phyloP scores from a whole-genome alignment of 306 rosid species.

The Canavalia ensiformis region DNA sequence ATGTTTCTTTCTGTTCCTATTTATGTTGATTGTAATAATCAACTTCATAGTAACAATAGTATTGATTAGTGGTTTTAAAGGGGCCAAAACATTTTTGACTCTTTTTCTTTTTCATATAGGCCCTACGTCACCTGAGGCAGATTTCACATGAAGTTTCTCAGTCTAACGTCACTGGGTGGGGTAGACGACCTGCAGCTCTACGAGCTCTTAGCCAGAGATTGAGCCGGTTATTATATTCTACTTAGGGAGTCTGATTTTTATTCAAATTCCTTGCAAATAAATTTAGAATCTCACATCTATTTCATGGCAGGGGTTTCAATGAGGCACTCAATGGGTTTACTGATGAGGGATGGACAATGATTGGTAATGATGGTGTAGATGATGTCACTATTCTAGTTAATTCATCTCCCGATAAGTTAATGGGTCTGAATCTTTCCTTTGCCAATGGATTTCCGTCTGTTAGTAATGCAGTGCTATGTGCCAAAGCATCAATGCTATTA shows the following conservation, averaged over 20 bases:
- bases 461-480: constrained; percentile 93
- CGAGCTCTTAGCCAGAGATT: constrained; percentile 92
- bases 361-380: constrained; percentile 93
- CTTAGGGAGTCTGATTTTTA: constrained; percentile 5
- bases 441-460: constrained; percentile 85
- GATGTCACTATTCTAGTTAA: constrained; percentile 90
- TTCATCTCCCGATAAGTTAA: constrained; percentile 90
- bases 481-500: constrained; percentile 96
- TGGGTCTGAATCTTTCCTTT: constrained; percentile 92
- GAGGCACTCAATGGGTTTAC: constrained; percentile 97
- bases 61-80: constrained; percentile 8
- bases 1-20: constrained; percentile 29
- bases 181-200: constrained; percentile 94
- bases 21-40: constrained; percentile 8
- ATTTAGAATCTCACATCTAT: constrained; percentile 48
- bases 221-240: constrained; percentile 69
- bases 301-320: constrained; percentile 83
- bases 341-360: constrained; percentile 97
- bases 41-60: background rate
- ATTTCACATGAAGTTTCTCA: constrained; percentile 94
- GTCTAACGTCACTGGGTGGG: constrained; percentile 91
- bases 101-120: constrained; percentile 56
- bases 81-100: background rate
- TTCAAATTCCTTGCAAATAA: constrained; percentile 19
- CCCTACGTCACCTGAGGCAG: constrained; percentile 93